These are phyloP conservation scores for Cylindricascospora bacillispora DNA, from an alignment of 1,139 yeast species.

Conservation along the genomic window DNA sequence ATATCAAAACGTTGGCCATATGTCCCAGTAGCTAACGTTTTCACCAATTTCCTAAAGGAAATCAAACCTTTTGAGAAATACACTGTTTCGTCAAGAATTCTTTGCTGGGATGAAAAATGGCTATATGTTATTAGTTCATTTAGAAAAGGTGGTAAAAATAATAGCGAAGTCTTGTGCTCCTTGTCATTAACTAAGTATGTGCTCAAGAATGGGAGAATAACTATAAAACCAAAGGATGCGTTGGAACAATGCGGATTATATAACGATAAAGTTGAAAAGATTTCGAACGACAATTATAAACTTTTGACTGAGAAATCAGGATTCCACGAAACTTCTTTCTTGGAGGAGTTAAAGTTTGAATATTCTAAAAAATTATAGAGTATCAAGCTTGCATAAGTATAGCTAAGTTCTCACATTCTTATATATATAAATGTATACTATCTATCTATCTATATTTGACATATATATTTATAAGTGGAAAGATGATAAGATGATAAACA, in stretches of 20 bases:
- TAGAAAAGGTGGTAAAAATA: slow-evolving; percentile 18
- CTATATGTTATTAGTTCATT: slow-evolving; percentile 51
- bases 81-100: slow-evolving; percentile 41
- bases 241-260: slow-evolving; percentile 45
- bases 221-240: slow-evolving; percentile 53
- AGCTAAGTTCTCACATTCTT: slow-evolving; percentile 4
- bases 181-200: slow-evolving; percentile 69
- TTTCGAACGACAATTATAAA: slow-evolving; percentile 30
- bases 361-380: slow-evolving; percentile 5
- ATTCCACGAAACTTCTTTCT: slow-evolving; percentile 19
- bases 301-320: slow-evolving; percentile 17
- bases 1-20: slow-evolving; percentile 45
- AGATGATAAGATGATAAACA: too few relatives aligned
- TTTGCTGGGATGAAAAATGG: slow-evolving; percentile 89
- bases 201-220: slow-evolving; percentile 57
- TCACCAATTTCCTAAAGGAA: slow-evolving; percentile 57
- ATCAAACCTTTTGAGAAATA: slow-evolving; percentile 54
- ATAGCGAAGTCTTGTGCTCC: slow-evolving; percentile 37
- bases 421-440: background rate
- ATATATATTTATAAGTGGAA: too few relatives aligned
- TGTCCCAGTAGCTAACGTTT: slow-evolving; percentile 67
- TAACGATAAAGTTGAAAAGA: slow-evolving; percentile 36
- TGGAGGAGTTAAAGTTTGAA: slow-evolving; percentile 12
- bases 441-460: background rate
- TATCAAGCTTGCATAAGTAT: background rate